Evolutionary conservation across 805 yeast genomes (phyloP).

Genomic region (Schwanniomyces occidentalis): DNA sequence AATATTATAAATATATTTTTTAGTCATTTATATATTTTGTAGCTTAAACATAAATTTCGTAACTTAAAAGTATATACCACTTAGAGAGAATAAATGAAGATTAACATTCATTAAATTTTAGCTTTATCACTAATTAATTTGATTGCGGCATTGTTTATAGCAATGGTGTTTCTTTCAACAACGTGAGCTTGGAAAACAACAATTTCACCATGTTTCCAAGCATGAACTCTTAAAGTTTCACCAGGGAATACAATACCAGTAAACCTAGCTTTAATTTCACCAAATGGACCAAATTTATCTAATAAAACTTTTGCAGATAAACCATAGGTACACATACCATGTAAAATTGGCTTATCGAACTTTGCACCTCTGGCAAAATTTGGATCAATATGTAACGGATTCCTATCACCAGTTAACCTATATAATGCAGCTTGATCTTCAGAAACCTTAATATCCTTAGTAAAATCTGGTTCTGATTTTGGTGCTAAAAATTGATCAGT

Average conservation of each 20-base stretch:
- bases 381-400: conserved; percentile 96
- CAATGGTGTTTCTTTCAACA: conserved; percentile 73
- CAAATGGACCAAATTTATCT: conserved; percentile 79
- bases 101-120: conserved; percentile 28
- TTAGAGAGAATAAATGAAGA: conserved; percentile 5
- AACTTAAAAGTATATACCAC: conserved; percentile 3
- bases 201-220: conserved; percentile 78
- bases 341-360: conserved; percentile 84
- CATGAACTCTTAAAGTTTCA: conserved; percentile 74
- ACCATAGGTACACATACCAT: conserved; percentile 90
- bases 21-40: no score
- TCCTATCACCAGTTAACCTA: conserved; percentile 90
- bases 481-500: conserved; percentile 65
- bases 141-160: conserved; percentile 85
- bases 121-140: conserved; percentile 48
- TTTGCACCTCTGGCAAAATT: conserved; percentile 83
- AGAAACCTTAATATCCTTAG: conserved; percentile 54
- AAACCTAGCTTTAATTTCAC: conserved; percentile 87
- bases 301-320: conserved; percentile 71
- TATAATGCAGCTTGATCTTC: conserved; percentile 84
- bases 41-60: neutral
- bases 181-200: conserved; percentile 81
- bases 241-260: conserved; percentile 94
- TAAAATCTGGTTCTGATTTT: conserved; percentile 64
- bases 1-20: no score